Base-by-base conservation (phyloP, 768 basidiomycete species). In the Mrakia blollopis region DNA sequence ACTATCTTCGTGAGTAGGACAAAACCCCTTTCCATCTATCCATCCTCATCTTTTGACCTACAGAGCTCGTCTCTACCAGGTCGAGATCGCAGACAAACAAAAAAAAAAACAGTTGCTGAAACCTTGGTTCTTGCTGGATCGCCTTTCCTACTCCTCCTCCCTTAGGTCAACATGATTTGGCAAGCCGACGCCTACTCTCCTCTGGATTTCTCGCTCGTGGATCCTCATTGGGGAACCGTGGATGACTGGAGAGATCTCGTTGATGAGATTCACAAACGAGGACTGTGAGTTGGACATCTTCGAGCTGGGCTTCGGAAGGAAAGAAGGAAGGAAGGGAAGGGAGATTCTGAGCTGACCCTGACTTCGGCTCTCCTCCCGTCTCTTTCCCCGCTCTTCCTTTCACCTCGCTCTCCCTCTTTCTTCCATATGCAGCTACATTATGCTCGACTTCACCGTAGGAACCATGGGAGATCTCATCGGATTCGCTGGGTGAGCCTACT, bases 401-500 rank as follows among this genome's bases (percentile, higher is more conserved):
- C n/a, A 37, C 62, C 7, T 18, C 7, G 21, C 47, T 50, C 47
- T 50, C 47, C 11, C 14, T 14, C 44, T 44, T 62, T 18, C n/a
- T 35, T 30, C 61, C 44, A 6, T 60, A 2, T 50, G 16, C 50
- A 72, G 71, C 28, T 96, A 94, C 82, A 84, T 96, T 80, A 93
- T 97, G 89, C 86, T 88, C 35, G 94, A 97, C 85, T 94, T 97
- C 82, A 97, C 94, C 3, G 91, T 97, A 74, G 94, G 94, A 18
- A 97, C 94, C 1, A 92, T 96, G 88, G 87, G 87, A 78, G 93
- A 96, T 85, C 86, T 94, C 77, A 86, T 97, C 83, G 94, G 91
- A 18, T 94, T 93, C 80, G 82, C 90, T 70, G 91, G 91, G 93
- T 93, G 79, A 73, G 89, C 81, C 11, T n/a, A 44, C 28, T 41